phyloP scores from a whole-genome alignment of 139 green algal species.

The Haematococcus lacustris region DNA sequence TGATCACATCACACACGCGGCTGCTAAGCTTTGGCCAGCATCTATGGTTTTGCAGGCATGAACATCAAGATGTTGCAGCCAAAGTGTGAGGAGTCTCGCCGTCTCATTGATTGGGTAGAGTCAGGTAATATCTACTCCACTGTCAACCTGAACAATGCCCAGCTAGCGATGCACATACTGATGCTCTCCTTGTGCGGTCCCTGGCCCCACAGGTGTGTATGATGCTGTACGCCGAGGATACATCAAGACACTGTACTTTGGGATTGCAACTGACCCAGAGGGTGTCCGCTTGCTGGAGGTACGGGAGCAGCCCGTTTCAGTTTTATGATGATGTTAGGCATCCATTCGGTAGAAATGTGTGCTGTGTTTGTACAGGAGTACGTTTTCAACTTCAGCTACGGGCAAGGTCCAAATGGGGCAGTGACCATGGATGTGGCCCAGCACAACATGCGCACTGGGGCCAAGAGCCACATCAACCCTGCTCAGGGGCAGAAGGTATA shows the following conservation, averaged over 20 bases:
- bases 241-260: constrained; percentile 69
- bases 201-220: constrained; percentile 62
- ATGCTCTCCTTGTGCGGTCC: background rate
- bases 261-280: constrained; percentile 55
- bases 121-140: constrained; percentile 16
- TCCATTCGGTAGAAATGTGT: background rate
- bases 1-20: background rate
- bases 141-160: background rate
- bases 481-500: background rate
- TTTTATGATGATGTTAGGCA: background rate
- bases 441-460: background rate
- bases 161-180: no score
- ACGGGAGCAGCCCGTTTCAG: background rate
- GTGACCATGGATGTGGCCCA: constrained; percentile 33
- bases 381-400: constrained; percentile 66
- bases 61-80: constrained; percentile 54
- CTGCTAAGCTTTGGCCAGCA: background rate
- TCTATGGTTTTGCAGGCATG: constrained; percentile 44
- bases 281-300: constrained; percentile 67
- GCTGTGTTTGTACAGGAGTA: constrained; percentile 79
- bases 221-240: constrained; percentile 59
- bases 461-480: background rate
- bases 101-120: constrained; percentile 65
- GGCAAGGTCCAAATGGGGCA: constrained; percentile 22
- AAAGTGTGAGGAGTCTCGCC: constrained; percentile 32